phyloP scores from a whole-genome alignment of 78 protist genomes.

The Dictyostelium capitatum region DNA sequence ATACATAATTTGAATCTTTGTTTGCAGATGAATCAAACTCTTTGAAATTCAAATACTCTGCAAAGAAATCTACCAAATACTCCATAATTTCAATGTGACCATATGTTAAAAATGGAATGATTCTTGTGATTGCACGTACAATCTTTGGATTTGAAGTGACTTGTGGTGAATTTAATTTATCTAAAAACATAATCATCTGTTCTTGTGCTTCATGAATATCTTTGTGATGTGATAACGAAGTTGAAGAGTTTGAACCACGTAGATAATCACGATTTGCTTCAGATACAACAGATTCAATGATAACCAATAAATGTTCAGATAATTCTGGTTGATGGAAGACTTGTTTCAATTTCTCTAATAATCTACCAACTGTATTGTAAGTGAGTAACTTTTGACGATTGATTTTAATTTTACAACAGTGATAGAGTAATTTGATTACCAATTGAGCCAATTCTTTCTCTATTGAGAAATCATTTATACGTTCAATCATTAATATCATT shows the following conservation, averaged over 20 bases:
- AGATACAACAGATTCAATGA: slow-evolving; percentile 32
- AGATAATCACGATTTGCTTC: slow-evolving; percentile 50
- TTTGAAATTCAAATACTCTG: not conserved
- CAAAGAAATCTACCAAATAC: slow-evolving; percentile 34
- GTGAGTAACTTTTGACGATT: slow-evolving; percentile 72
- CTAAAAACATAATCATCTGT: slow-evolving; percentile 74
- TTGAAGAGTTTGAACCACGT: not conserved
- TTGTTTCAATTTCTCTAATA: slow-evolving; percentile 39
- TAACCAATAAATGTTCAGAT: slow-evolving; percentile 28
- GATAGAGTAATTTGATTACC: slow-evolving; percentile 54
- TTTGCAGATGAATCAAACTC: not conserved
- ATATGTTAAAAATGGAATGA: slow-evolving; percentile 89
- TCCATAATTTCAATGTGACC: slow-evolving; percentile 48
- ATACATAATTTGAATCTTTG: slow-evolving; percentile 20
- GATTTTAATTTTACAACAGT: slow-evolving; percentile 54
- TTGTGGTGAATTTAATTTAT: slow-evolving; percentile 49
- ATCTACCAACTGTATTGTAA: slow-evolving; percentile 29
- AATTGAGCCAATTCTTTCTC: slow-evolving; percentile 57
- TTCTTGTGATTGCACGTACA: slow-evolving; percentile 73
- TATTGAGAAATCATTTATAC: not conserved
- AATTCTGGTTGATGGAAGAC: slow-evolving; percentile 67
- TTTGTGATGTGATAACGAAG: not conserved
- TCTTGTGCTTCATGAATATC: slow-evolving; percentile 32
- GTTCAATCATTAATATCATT: slow-evolving; percentile 27
- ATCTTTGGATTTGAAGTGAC: slow-evolving; percentile 34